These are phyloP conservation scores for Oryza glumipatula DNA, from an alignment of 176 grass and related monocot genomes.

Conservation along the genomic window DNA sequence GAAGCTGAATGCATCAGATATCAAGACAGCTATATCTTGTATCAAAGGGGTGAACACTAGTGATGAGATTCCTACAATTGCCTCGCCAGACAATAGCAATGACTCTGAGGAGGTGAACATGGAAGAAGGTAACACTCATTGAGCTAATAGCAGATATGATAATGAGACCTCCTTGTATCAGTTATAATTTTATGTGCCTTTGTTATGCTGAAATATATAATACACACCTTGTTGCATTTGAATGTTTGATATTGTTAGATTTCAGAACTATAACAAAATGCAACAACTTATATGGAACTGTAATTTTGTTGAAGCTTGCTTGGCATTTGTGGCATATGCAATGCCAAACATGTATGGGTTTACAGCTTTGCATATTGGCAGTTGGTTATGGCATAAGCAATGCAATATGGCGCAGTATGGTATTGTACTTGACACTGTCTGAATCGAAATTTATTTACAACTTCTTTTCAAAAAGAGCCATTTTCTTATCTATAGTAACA, in stretches of 20 bases:
- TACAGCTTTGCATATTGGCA: neutral
- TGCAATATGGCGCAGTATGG: neutral
- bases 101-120: constrained; percentile 37
- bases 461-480: neutral
- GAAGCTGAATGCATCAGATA: constrained; percentile 71
- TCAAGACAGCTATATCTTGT: constrained; percentile 49
- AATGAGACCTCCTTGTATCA: constrained; percentile 21
- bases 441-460: neutral
- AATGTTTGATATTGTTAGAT: constrained; percentile 20
- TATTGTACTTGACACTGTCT: neutral
- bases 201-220: neutral
- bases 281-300: neutral
- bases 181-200: neutral
- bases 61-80: constrained; percentile 29
- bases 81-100: constrained; percentile 31
- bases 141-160: constrained; percentile 32
- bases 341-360: neutral
- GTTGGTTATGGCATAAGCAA: neutral
- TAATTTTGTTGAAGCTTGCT: neutral
- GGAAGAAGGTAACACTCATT: constrained; percentile 43
- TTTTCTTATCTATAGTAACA: neutral
- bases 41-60: constrained; percentile 34
- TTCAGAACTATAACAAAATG: neutral
- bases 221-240: neutral
- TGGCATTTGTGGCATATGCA: neutral